These are phyloP conservation scores for Volvox africanus DNA, from an alignment of 139 green algal species.

Conservation along the genomic window DNA sequence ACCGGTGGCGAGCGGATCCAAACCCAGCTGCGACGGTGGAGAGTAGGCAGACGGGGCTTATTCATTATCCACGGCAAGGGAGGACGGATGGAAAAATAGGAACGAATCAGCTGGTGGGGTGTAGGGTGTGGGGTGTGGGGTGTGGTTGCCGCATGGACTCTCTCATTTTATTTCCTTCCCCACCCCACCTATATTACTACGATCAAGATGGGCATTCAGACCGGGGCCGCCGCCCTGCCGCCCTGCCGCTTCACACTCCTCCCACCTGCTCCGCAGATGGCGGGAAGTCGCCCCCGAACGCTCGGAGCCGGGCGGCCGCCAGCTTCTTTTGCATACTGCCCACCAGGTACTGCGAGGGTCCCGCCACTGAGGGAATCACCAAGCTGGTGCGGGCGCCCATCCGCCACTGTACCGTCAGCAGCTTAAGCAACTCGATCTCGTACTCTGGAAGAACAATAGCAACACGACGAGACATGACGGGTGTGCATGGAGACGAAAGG, in stretches of 20 bases:
- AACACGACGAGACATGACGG: not conserved
- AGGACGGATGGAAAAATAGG: not conserved
- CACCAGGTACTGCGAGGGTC: conserved; percentile 13
- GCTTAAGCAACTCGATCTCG: conserved; percentile 40
- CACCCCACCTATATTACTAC: too few relatives aligned
- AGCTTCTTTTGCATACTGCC: not conserved
- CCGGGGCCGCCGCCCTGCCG: too few relatives aligned
- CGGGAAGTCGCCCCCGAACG: conserved; percentile 1
- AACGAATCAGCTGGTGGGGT: not conserved
- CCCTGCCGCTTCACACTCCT: too few relatives aligned
- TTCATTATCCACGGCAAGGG: not conserved
- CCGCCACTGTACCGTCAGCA: conserved; percentile 18
- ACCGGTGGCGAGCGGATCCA: not conserved
- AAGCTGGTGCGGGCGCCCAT: not conserved
- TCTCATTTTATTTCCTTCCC: too few relatives aligned
- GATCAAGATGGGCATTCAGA: too few relatives aligned
- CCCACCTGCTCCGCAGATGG: conserved; percentile 26
- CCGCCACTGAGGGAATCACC: conserved; percentile 12
- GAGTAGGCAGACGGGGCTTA: too few relatives aligned
- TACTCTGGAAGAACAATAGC: conserved; percentile 27
- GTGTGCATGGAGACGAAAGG: not conserved
- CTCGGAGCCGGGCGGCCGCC: not conserved
- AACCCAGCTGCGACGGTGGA: not conserved
- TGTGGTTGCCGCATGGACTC: too few relatives aligned
- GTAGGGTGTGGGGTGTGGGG: not conserved